Evolutionary conservation across 805 yeast genomes (phyloP), one percentile per base, ranked within the genome.

Genomic region (Starmerella ratchasimensis): DNA sequence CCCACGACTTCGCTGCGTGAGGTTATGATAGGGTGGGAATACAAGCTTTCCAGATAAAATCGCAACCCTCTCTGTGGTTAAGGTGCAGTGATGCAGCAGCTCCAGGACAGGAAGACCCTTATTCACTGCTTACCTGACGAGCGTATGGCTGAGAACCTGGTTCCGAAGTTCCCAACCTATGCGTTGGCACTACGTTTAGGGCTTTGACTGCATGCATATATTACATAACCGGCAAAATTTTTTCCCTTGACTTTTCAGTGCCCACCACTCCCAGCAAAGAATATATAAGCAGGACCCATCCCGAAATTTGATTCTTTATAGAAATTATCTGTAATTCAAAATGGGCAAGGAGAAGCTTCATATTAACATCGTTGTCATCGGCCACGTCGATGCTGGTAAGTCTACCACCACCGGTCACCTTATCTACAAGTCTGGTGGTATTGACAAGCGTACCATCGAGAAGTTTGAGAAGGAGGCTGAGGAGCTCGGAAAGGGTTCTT

Each of bases 341-440:
- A 39, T 60, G 93, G 94, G 94, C 77, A 83, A 83, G 71, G 94
- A 76, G 63, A 86, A 88, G 80, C 62, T 74, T 71, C 97, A 88
- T 81, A 81, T 88, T 75, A 88, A 88, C 94, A 93, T 88, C 73
- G 98, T 90, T 70, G 97, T 90, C 67, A 88, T 88, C 70, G 98
- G 97, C 72, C 97, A 88, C 94, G 97, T 90, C 96, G 97, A 88
- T 73, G 86, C 96, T 61, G 88, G 88, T 72, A 80, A 81, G 74
- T 88, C 96, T 53, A 86, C 97, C 65, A 88, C 96, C 71, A 86
- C 97, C 67, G 96, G 96, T 71, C 96, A 86, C 79, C 80, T 86
- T 72, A 84, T 86, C 65, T 86, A 67, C 93, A 84, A 84, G 88
- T 86, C 95, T 75, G 95, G 96, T 80, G 95, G 63, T 59, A 82